Base-by-base conservation (phyloP, 495 filamentous ascomycete species). In the Chaetomium fimeti region DNA sequence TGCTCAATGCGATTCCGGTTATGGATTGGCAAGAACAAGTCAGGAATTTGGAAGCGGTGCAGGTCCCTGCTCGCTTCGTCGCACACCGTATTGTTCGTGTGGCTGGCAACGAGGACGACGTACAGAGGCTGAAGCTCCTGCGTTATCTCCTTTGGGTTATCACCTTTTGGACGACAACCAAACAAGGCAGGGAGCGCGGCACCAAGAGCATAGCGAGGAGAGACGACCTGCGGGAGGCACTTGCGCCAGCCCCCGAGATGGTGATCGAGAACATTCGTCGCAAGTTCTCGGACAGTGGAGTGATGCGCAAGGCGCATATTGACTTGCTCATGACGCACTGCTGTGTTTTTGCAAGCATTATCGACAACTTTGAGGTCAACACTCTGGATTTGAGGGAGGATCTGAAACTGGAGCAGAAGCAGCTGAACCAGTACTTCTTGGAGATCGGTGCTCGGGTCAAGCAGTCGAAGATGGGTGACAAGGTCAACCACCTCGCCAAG, bases 341-440 rank as follows among this genome's bases (percentile, higher is more conserved):
- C 75, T 90, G 86, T 67, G 85, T 85, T 3, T 77, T 89, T 16
- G 82, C 87, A 16, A 77, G 89, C 70, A 81, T 90, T 45, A 80
- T 93, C 12, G 91, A 95, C 68, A 85, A 89, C 65, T 91, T 88
- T 66, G 85, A 87, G 49, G 89, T 91, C 27, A 90, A 97, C 73
- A 87, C 87, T 13, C 81, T 82, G 25, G 85, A 92, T 70, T 76
- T 98, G 64, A 84, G 86, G 62, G 85, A 90, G 53, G 94, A 98
- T 72, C 78, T 98, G 51, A 82, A 83, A 63, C 68, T 97, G 36
- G 90, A 94, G 65, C 83, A 84, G 58, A 84, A 82, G 68, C 80
- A 84, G 70, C 78, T 90, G 54, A 73, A 64, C 20, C 77, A 85
- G 65, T 93, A 92, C 71, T 96, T 93, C 81, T 75, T 79, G 38